Conservation (phyloP, 768 basidiomycete species). For the Rhizopogon vulgaris region DNA sequence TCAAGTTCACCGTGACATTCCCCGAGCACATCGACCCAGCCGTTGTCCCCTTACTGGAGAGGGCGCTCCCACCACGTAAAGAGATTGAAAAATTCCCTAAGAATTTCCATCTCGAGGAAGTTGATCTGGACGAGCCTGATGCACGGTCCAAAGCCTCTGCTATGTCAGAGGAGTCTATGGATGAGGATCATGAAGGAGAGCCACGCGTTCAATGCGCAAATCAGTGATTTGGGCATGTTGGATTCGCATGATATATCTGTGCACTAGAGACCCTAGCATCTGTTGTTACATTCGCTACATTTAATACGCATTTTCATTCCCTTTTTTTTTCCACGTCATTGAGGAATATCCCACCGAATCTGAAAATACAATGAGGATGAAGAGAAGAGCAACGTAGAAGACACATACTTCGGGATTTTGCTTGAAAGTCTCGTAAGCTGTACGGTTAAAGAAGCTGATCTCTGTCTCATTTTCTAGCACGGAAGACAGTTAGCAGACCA, state of each 20-base stretch:
- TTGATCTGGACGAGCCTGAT: slow-evolving; percentile 74
- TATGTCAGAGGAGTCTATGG: slow-evolving; percentile 77
- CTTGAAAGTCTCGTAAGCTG: slow-evolving; percentile 77
- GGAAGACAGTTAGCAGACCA: not conserved
- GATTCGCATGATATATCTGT: slow-evolving; percentile 7
- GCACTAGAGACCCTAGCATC: slow-evolving; percentile 23
- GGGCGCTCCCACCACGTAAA: slow-evolving; percentile 76
- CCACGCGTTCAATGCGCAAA: slow-evolving; percentile 95
- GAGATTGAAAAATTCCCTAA: slow-evolving; percentile 64
- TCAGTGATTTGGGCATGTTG: slow-evolving; percentile 43
- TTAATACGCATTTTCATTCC: slow-evolving; percentile 18
- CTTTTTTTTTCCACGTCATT: slow-evolving; percentile 5
- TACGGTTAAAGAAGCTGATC: slow-evolving; percentile 82
- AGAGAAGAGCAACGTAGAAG: too few relatives aligned
- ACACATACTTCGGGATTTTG: slow-evolving; percentile 67
- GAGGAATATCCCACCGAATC: slow-evolving; percentile 23
- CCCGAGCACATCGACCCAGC: slow-evolving; percentile 72
- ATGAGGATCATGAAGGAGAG: slow-evolving; percentile 81
- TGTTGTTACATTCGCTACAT: slow-evolving; percentile 24
- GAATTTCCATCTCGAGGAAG: slow-evolving; percentile 73
- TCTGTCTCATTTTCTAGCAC: slow-evolving; percentile 89
- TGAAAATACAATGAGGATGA: slow-evolving; percentile 1
- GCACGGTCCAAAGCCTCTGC: slow-evolving; percentile 41
- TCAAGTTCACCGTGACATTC: slow-evolving; percentile 85
- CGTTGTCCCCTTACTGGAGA: slow-evolving; percentile 68